Percentiles rank a stretch among this genome's conserved stretches.
Evolutionary conservation across 306 rosid genomes (phyloP).

Genomic region (Begonia fuchsioides): DNA sequence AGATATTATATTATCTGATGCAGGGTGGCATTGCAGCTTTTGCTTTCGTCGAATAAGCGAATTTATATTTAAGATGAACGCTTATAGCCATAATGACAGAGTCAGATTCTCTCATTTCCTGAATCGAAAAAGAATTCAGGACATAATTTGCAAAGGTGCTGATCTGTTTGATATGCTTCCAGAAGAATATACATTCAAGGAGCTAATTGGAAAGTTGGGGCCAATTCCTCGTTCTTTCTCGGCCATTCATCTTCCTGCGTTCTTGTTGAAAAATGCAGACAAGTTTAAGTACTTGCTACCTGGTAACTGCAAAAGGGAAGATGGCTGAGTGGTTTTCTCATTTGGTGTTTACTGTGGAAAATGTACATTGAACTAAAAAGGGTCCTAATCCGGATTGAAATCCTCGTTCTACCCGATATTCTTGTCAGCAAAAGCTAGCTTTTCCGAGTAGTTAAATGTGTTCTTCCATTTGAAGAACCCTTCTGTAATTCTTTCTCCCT

Average conservation of each 20-base stretch:
- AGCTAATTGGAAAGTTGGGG: conserved; percentile 39
- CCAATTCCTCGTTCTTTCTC: conserved; percentile 54
- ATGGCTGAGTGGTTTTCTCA: conserved; percentile 15
- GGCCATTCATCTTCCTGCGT: conserved; percentile 50
- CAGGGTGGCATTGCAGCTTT: conserved; percentile 51
- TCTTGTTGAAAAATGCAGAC: conserved; percentile 28
- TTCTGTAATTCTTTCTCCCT: no score
- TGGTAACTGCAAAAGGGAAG: conserved; percentile 27
- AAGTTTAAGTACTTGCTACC: conserved; percentile 28
- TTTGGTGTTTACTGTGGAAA: no score
- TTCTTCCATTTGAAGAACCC: no score
- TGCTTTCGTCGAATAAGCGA: conserved; percentile 31
- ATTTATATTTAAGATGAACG: conserved; percentile 45
- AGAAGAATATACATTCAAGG: conserved; percentile 71
- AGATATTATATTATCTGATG: conserved; percentile 20
- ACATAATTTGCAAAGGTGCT: conserved; percentile 28
- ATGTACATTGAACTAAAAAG: no score
- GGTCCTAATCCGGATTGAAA: no score
- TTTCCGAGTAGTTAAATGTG: no score
- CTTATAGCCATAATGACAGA: conserved; percentile 34
- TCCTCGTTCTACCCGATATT: no score
- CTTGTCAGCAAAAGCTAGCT: no score
- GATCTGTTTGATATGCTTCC: conserved; percentile 83
- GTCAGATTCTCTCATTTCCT: conserved; percentile 35
- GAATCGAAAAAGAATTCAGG: conserved; percentile 28